Evolutionary conservation across 768 basidiomycete species (phyloP), one percentile per base, ranked within the genome.

Genomic region (Melanogaster broomeanus): DNA sequence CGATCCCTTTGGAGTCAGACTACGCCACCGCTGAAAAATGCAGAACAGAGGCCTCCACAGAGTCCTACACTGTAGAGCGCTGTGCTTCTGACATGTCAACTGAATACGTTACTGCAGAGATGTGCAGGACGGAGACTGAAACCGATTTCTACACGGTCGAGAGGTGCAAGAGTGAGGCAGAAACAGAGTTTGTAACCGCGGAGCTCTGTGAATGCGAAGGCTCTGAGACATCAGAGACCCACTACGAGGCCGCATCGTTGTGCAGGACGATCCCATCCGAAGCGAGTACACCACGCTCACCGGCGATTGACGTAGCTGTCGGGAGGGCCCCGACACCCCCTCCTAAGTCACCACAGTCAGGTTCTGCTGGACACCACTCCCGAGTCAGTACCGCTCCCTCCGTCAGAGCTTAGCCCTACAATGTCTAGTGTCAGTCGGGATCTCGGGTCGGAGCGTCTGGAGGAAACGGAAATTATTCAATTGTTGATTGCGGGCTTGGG

Each of bases 1-100:
- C 78, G 4, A 84, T 84, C 54, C 83, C 83, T 12, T 83, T 80
- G 1, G 75, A 78, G 45, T 77, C 74, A 0, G 76, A 76, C 42
- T 79, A 69, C 46, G 60, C 57, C 33, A 77, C 78, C 1, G 73
- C 69, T n/a, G 72, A 74, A 31, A 55, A 67, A 27, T 79, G 78
- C 55, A 72, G 57, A 63, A 74, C 76, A 6, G 73, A 77, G 27
- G 64, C 62, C 3, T 61, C 73, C 24, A 73, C 76, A 3, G 74
- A 77, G 43, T 87, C 79, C 61, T 64, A 70, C 12, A 84, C 82
- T 12, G 82, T 68, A 40, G 67, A 76, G 8, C 67, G 72, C 3
- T 80, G 79, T 51, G 34, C 57, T 25, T 72, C 74, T 1, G 76
- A 77, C 25, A 52, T 64, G 6, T 61, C 71, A n/a, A 74, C 77